Conservation (phyloP, 2,329 filamentous ascomycete genomes). For the Fusarium mangiferae region DNA sequence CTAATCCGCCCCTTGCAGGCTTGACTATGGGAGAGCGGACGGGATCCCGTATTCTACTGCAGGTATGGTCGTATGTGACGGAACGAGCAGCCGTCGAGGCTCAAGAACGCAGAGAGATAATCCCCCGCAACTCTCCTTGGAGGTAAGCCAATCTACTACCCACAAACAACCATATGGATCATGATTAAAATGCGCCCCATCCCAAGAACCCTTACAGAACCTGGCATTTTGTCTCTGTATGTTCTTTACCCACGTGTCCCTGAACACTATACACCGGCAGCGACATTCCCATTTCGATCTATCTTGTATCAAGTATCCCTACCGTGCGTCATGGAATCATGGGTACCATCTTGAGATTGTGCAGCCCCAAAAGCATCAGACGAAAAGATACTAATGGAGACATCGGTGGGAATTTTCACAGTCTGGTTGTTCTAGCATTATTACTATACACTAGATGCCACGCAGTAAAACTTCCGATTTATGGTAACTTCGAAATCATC, state of each 20-base stretch:
- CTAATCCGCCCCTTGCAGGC: background rate
- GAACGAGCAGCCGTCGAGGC: fast-evolving
- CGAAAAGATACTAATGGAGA: too few species aligned
- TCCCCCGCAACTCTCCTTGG: fast-evolving
- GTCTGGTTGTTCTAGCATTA: background rate
- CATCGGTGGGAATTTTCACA: background rate
- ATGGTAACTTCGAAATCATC: too few species aligned
- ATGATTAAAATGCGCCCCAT: fast-evolving
- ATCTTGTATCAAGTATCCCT: fast-evolving
- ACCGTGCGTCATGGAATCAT: fast-evolving
- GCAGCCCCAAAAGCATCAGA: fast-evolving
- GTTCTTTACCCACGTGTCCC: too few species aligned
- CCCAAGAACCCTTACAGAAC: fast-evolving
- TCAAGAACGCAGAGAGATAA: fast-evolving
- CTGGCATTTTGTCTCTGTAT: fast-evolving
- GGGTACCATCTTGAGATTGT: background rate
- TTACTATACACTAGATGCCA: background rate
- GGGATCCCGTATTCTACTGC: background rate
- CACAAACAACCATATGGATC: background rate
- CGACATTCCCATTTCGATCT: fast-evolving
- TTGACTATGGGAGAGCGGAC: background rate
- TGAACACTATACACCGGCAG: fast-evolving
- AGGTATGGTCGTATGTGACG: background rate
- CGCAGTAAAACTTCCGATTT: background rate
- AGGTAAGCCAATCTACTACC: fast-evolving